Evolutionary conservation across 768 basidiomycete genomes (phyloP), one percentile per base, ranked within the genome.

Genomic region (Cubamyces sp.): DNA sequence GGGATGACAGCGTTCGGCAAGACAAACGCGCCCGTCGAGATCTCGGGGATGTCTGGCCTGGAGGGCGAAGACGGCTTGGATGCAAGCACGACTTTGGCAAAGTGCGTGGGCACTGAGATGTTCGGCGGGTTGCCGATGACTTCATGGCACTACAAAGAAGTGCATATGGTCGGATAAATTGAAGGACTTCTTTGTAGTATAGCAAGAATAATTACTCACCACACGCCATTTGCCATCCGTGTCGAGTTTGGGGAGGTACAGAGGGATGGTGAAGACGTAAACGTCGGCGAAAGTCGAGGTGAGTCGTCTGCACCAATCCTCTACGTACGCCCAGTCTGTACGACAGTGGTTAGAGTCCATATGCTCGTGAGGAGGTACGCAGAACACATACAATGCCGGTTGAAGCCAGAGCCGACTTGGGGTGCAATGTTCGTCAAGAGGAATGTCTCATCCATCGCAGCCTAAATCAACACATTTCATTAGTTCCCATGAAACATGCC

Each of bases 371-470:
- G 8, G 8, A 30, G 21, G 49, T 39, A 21, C 14, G 52, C 41
- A 37, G 1, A 52, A 28, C 51, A 79, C 87, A 63, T 68, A 95
- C 96, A 99, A 71, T 98, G 95, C 57, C 97, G 82, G 71, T 98
- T 99, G 81, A 98, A 99, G 0, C 96, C 97, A 42, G 85, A 92
- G 1, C 97, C 97, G 25, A 99, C 94, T 81, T 99, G 97, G 45
- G 97, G 97, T 5, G 97, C 96, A 54, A 99, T 97, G 70, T 99
- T 99, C 0, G 93, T 88, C 47, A 99, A 76, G 39, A 93, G 77
- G 74, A 99, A 99, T 0, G 96, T 99, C 76, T 99, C 95, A 72
- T 98, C 75, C 96, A 98, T 98, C 11, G 96, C 96, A 57, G 84
- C 82, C 82, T 96, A 66, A 23, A 26, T 1, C 46, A 54, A 16